Conservation (phyloP, 345 rosid species). For the Hevea brasiliensis region DNA sequence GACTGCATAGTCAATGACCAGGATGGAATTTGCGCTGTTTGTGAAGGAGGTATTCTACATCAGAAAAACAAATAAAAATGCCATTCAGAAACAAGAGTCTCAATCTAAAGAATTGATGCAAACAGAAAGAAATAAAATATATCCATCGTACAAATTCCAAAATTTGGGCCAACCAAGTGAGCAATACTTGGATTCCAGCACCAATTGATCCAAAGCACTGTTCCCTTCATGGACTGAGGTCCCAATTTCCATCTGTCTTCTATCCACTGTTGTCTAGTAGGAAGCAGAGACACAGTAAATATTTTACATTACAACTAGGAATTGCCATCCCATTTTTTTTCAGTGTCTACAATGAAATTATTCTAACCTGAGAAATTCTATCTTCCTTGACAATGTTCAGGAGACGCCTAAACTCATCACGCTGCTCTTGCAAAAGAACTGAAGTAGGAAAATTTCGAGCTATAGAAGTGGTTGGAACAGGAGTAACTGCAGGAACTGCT, state of each 20-base stretch:
- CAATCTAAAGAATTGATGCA: not conserved
- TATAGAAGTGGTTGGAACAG: slow-evolving; percentile 50
- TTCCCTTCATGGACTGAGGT: slow-evolving; percentile 38
- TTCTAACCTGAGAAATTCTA: slow-evolving; percentile 49
- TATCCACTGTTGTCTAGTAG: slow-evolving; percentile 41
- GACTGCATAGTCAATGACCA: slow-evolving; percentile 32
- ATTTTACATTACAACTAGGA: slow-evolving; percentile 7
- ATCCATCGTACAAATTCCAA: slow-evolving; percentile 55
- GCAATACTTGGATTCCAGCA: slow-evolving; percentile 39
- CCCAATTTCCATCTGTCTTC: slow-evolving; percentile 40
- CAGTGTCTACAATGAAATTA: not conserved
- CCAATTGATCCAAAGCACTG: slow-evolving; percentile 31
- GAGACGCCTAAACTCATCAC: slow-evolving; percentile 51
- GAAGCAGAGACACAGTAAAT: not conserved
- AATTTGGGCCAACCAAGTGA: slow-evolving; percentile 45
- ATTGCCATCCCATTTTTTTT: not conserved
- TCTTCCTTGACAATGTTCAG: slow-evolving; percentile 53
- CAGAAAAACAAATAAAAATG: slow-evolving; percentile 9
- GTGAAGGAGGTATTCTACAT: slow-evolving; percentile 46
- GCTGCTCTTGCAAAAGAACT: slow-evolving; percentile 72
- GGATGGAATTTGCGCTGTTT: slow-evolving; percentile 35
- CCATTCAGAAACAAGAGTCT: slow-evolving; percentile 1
- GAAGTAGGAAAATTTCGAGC: slow-evolving; percentile 68
- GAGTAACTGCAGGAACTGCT: slow-evolving; percentile 46
- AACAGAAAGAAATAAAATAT: not conserved